Evolutionary conservation across 208 protist genomes (phyloP).

Genomic region (Leishmania arabica): DNA sequence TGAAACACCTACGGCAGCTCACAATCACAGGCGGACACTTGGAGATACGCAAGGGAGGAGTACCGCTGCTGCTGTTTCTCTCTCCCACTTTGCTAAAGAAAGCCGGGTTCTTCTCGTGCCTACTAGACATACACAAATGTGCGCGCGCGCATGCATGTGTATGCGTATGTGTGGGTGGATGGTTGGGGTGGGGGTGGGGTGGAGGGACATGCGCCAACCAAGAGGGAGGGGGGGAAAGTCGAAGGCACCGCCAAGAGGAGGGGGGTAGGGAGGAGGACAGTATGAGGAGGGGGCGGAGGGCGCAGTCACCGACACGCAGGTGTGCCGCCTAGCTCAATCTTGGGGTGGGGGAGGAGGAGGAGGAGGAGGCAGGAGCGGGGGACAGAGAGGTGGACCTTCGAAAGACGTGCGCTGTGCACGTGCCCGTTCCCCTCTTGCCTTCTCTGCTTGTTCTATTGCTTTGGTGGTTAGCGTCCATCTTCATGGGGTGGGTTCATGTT

Average conservation of each 20-base stretch:
- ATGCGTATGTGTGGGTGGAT: slow-evolving; percentile 1
- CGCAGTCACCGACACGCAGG: not conserved
- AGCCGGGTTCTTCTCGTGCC: not conserved
- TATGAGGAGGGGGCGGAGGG: not conserved
- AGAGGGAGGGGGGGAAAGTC: not conserved
- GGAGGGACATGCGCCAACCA: not conserved
- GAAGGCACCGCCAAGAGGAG: not conserved
- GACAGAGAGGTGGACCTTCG: not conserved
- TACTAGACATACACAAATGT: not conserved
- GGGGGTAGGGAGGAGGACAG: not conserved
- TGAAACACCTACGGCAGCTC: not conserved
- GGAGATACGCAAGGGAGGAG: not conserved
- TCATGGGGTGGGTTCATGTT: not conserved
- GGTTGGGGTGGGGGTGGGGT: not conserved
- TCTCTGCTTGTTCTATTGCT: not conserved
- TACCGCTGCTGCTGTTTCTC: not conserved
- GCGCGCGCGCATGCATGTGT: slow-evolving; percentile 6
- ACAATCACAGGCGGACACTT: not conserved
- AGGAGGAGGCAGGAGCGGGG: not conserved
- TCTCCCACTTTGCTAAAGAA: not conserved
- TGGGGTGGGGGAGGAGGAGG: not conserved
- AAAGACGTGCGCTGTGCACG: not conserved
- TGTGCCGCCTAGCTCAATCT: not conserved
- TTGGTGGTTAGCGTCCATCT: not conserved
- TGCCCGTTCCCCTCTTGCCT: not conserved